Evolutionary conservation across 495 filamentous ascomycete genomes (phyloP).

Genomic region (Penicillium riverlandense): DNA sequence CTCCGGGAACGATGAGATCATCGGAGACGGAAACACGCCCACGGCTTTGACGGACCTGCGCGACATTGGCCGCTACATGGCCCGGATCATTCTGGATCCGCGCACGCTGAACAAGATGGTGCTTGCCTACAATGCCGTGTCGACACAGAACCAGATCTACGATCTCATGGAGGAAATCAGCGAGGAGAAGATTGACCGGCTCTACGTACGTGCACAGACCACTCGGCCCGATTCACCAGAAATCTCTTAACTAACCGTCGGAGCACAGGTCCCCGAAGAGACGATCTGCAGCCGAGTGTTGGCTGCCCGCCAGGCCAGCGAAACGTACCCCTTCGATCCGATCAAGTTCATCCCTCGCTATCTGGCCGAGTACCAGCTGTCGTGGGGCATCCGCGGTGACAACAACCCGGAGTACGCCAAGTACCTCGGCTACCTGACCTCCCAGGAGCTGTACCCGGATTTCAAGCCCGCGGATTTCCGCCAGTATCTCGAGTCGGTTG

Average conservation of each 20-base stretch:
- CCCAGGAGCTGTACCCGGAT: slow-evolving; percentile 51
- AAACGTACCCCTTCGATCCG: slow-evolving; percentile 41
- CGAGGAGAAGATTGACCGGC: slow-evolving; percentile 46
- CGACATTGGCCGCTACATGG: slow-evolving; percentile 51
- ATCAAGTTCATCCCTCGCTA: slow-evolving; percentile 37
- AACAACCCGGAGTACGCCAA: slow-evolving; percentile 50
- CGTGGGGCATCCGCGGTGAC: slow-evolving; percentile 48
- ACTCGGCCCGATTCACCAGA: not conserved
- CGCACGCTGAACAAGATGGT: slow-evolving; percentile 53
- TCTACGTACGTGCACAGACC: slow-evolving; percentile 37
- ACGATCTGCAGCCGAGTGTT: slow-evolving; percentile 36
- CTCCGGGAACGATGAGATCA: slow-evolving; percentile 35
- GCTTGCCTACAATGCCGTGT: slow-evolving; percentile 43
- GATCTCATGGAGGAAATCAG: slow-evolving; percentile 42
- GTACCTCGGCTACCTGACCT: slow-evolving; percentile 52
- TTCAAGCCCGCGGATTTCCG: slow-evolving; percentile 34
- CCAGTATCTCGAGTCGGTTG: slow-evolving; percentile 34
- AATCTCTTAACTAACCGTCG: not conserved
- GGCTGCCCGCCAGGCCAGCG: slow-evolving; percentile 36
- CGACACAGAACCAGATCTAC: slow-evolving; percentile 44
- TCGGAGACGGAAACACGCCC: slow-evolving; percentile 43
- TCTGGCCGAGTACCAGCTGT: slow-evolving; percentile 42
- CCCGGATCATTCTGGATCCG: slow-evolving; percentile 46
- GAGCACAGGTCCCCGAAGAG: slow-evolving; percentile 32
- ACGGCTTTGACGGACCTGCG: slow-evolving; percentile 44